Evolutionary conservation across 306 rosid species (phyloP), one percentile per base, ranked within the genome.

Genomic region (Purshia tridentata): DNA sequence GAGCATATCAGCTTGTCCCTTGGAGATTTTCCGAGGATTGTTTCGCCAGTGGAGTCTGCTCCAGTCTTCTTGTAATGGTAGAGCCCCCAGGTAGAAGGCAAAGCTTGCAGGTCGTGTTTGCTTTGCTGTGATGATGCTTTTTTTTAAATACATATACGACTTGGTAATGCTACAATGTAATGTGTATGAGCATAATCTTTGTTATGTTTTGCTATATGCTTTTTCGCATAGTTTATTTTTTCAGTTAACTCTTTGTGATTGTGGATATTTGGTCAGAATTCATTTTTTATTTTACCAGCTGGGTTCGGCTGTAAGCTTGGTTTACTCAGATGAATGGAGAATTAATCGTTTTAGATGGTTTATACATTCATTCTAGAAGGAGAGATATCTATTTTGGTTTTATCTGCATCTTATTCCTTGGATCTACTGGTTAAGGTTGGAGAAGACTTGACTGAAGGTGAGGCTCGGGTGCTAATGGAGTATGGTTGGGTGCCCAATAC

Each of bases 401-500:
- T 14, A 18, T 41, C 16, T 42, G 65, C 55, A 58, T 41, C 52
- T 63, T 5, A 16, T 29, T 52, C 72, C 44, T 55, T 44, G 49
- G 48, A 59, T 58, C 56, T 40, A 62, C 7, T 40, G 69, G 5
- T 40, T 4, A 79, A 86, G 90, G 87, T 86, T 61, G 90, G 90
- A 48, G 82, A 80, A 35, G 85, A 86, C 63, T 77, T 91, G 84
- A 81, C 76, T 2, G 83, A 89, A 85, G 96, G 91, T 0, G 98
- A 93, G 83, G 98, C 94, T 0, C 63, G 72, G 67, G 96, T 93
- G 77, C 76, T 93, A 61, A 61, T 60, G 81, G 91, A 78, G 73
- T 93, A 89, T 69, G 97, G 98, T 71, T 93, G 98, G 97, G 60
- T 70, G 57, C 88, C 91, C 5, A 86, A 89, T 42, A 89, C 82